Percentiles rank a stretch among this genome's conserved stretches.
Evolutionary conservation across 2,329 filamentous ascomycete genomes (phyloP).

Genomic region (Elsinoe ampelina): DNA sequence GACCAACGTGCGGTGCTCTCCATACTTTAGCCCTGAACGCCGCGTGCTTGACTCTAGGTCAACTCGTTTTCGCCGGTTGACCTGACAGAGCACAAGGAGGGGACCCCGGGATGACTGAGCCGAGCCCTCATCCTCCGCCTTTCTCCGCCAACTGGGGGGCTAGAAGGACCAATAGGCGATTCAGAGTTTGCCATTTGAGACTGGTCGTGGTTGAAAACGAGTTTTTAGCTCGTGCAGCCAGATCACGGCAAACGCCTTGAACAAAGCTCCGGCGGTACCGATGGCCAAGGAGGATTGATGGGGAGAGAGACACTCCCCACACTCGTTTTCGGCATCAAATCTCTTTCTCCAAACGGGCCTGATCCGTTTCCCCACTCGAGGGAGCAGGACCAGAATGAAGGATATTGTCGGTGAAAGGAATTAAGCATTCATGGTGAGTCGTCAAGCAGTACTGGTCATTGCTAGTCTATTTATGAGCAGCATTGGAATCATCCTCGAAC

Average conservation of each 20-base stretch:
- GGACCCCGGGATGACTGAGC: not conserved
- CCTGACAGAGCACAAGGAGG: not conserved
- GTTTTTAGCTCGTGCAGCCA: not conserved
- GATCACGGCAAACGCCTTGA: conserved; percentile 1
- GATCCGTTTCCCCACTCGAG: not conserved
- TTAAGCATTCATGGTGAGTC: no score
- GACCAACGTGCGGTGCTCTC: not conserved
- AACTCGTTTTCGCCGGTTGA: not conserved
- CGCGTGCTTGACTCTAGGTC: not conserved
- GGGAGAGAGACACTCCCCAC: conserved; percentile 1
- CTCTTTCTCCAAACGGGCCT: not conserved
- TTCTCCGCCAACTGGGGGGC: not conserved
- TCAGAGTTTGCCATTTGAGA: not conserved
- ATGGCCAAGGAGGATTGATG: not conserved
- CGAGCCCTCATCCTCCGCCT: conserved; percentile 9
- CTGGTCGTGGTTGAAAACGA: not conserved
- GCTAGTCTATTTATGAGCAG: not conserved
- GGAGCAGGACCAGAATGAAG: no score
- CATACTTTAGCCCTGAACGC: conserved; percentile 9
- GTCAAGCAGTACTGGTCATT: no score
- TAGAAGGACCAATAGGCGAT: not conserved
- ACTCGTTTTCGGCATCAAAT: not conserved
- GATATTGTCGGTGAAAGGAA: no score
- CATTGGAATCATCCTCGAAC: conserved; percentile 1
- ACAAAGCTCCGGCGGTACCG: not conserved